Conservation (phyloP, 306 rosid genomes). For the Quercus ilex region DNA sequence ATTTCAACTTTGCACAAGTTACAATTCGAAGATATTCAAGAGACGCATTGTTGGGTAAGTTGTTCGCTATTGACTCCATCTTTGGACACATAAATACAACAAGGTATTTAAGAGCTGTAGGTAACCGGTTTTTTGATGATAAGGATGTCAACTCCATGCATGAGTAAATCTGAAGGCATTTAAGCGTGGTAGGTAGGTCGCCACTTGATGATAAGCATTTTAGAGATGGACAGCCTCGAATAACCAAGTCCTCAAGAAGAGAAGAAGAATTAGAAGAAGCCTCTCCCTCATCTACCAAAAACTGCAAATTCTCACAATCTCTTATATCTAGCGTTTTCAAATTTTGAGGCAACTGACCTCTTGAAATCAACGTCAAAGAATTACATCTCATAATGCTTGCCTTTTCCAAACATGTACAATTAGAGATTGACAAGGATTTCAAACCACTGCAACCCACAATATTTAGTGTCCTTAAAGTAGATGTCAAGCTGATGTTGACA, state of each 20-base stretch:
- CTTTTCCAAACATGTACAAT: neutral
- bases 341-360: conserved; percentile 1
- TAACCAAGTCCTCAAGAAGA: neutral
- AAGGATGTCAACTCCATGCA: neutral
- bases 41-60: neutral
- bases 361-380: neutral
- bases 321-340: neutral
- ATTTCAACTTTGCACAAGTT: conserved; percentile 5
- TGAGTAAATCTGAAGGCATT: rapidly evolving
- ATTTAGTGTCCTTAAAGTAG: too few species aligned
- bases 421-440: neutral
- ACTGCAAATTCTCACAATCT: neutral
- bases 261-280: too few species aligned
- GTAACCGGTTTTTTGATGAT: conserved; percentile 5
- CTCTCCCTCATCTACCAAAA: neutral
- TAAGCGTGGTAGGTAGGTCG: too few species aligned
- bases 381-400: neutral
- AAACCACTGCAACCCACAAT: neutral
- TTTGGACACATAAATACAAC: too few species aligned
- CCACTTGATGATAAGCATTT: neutral
- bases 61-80: conserved; percentile 7
- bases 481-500: too few species aligned
- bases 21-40: neutral
- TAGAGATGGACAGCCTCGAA: neutral
- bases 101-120: conserved; percentile 9